Evolutionary conservation across 768 basidiomycete species (phyloP).

Genomic region (Cystofilobasidium macerans): DNA sequence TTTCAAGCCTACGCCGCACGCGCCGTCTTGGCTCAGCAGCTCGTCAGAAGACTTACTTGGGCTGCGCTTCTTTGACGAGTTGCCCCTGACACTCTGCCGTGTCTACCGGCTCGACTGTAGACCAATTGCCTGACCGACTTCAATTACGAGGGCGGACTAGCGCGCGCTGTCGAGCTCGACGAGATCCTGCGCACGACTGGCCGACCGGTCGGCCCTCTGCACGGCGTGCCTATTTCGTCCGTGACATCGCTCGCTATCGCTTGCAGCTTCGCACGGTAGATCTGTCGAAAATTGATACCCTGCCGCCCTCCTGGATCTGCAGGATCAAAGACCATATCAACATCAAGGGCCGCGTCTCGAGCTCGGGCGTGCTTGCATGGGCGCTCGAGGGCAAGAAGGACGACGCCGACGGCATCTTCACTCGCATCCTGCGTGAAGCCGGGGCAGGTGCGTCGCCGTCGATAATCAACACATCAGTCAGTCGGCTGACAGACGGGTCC

Average conservation of each 20-base stretch:
- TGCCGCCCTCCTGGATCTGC: not conserved
- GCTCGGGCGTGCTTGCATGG: conserved; percentile 22
- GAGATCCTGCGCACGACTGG: conserved; percentile 26
- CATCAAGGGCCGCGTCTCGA: conserved; percentile 3
- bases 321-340: not conserved
- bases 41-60: not conserved
- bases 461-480: too few relatives aligned
- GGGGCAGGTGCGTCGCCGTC: conserved; percentile 26
- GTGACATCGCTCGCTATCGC: not conserved
- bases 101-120: not conserved
- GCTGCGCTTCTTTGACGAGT: not conserved
- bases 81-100: not conserved
- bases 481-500: not conserved
- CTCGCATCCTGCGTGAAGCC: conserved; percentile 26
- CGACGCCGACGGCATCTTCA: conserved; percentile 23
- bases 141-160: conserved; percentile 26
- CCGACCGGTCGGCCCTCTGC: conserved; percentile 29
- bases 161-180: conserved; percentile 28
- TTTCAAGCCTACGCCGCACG: not conserved
- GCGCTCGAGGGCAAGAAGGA: conserved; percentile 25
- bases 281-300: too few relatives aligned
- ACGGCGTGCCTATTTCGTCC: conserved; percentile 32
- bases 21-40: not conserved
- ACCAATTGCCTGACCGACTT: not conserved
- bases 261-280: too few relatives aligned